phyloP scores from a whole-genome alignment of 495 filamentous ascomycete species.

The Collariella sp. region DNA sequence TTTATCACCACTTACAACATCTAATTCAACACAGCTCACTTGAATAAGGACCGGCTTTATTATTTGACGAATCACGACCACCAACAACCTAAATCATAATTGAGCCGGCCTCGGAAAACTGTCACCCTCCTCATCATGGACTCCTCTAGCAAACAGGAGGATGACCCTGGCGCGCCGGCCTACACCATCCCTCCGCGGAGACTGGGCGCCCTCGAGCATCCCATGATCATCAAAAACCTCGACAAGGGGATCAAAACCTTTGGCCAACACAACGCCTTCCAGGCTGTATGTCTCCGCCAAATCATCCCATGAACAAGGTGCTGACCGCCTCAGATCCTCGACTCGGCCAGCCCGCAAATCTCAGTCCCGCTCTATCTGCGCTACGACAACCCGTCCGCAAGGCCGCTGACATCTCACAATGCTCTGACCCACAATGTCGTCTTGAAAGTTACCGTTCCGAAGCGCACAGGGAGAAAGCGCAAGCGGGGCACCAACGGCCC shows the following conservation, averaged over 20 bases:
- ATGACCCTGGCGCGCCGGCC: conserved; percentile 27
- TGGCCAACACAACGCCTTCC: conserved; percentile 55
- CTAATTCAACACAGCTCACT: no score
- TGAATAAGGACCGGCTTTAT: no score
- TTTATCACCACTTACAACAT: no score
- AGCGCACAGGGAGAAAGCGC: conserved; percentile 73
- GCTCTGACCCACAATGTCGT: conserved; percentile 68
- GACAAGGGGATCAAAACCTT: conserved; percentile 76
- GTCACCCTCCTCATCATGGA: conserved; percentile 8
- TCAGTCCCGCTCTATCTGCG: conserved; percentile 59
- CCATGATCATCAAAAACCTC: conserved; percentile 71
- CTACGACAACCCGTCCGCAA: conserved; percentile 66
- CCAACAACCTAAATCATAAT: background rate
- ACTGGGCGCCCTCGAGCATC: conserved; percentile 79
- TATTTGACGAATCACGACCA: background rate
- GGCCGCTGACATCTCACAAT: conserved; percentile 63
- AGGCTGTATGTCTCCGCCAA: conserved; percentile 44
- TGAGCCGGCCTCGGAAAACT: background rate
- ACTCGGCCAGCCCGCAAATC: conserved; percentile 29
- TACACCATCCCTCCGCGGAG: conserved; percentile 50
- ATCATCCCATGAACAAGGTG: background rate
- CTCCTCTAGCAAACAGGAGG: background rate
- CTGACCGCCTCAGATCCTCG: conserved; percentile 25
- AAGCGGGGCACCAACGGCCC: conserved; percentile 63
- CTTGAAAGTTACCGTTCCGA: conserved; percentile 79